Conservation (phyloP, 345 rosid genomes). For the Eucalyptus polyanthemos region DNA sequence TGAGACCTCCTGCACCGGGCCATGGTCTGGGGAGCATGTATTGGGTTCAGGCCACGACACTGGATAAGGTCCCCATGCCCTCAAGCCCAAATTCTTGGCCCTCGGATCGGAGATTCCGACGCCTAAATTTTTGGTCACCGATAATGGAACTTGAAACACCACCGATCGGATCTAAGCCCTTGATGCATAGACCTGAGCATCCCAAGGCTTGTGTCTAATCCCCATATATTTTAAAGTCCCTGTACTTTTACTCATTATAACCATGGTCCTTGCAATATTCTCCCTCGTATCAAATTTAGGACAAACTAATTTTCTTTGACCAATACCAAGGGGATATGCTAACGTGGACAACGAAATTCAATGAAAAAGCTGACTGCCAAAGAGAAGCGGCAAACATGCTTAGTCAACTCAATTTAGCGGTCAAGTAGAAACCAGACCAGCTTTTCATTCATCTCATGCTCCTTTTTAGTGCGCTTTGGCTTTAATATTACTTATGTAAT, state of each 20-base stretch:
- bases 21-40: background rate
- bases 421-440: background rate
- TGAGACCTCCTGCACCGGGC: background rate
- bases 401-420: background rate
- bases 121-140: background rate
- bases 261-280: background rate
- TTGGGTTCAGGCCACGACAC: background rate
- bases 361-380: background rate
- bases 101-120: background rate
- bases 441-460: background rate
- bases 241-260: background rate
- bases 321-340: background rate
- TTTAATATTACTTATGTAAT: background rate
- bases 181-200: background rate
- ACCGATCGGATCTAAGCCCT: background rate
- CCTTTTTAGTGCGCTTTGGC: background rate
- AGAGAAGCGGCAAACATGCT: background rate
- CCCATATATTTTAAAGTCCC: background rate
- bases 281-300: background rate
- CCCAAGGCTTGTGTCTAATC: background rate
- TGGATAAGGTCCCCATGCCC: background rate
- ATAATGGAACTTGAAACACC: background rate
- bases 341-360: no score
- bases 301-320: background rate
- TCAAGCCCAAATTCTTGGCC: accelerated